These are phyloP conservation scores for Eremochloa ophiuroides DNA, from an alignment of 176 grass and related monocot genomes.

Conservation along the genomic window DNA sequence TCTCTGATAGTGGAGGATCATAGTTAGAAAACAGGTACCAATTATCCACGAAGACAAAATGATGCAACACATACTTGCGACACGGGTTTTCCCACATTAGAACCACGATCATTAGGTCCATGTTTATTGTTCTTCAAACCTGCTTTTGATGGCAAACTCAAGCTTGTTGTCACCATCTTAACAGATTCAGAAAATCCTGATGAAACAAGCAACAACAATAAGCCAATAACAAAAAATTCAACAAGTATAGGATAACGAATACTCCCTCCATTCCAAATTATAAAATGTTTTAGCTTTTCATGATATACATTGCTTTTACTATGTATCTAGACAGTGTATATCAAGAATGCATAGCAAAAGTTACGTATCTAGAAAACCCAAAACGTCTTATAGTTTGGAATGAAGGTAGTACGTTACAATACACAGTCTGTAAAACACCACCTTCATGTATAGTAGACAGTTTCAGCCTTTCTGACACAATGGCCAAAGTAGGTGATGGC, in stretches of 20 bases:
- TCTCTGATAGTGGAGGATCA: conserved; percentile 42
- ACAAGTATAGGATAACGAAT: conserved; percentile 4
- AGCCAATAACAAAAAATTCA: conserved; percentile 16
- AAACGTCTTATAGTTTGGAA: neutral
- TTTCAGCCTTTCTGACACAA: conserved; percentile 83
- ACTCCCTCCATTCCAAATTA: neutral
- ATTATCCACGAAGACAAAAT: neutral
- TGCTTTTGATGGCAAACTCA: conserved; percentile 64
- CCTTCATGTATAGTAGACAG: conserved; percentile 72
- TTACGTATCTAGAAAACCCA: neutral
- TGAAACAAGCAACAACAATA: conserved; percentile 16
- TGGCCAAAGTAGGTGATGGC: conserved; percentile 72
- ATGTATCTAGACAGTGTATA: neutral
- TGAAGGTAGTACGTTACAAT: neutral
- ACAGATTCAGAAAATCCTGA: conserved; percentile 69
- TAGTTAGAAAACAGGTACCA: conserved; percentile 7
- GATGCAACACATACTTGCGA: conserved; percentile 48
- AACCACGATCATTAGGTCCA: conserved; percentile 54
- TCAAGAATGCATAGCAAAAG: neutral
- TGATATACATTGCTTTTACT: neutral
- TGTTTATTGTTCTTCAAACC: conserved; percentile 68
- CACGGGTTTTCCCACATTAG: conserved; percentile 61
- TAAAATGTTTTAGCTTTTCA: neutral
- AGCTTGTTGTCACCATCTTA: conserved; percentile 57
- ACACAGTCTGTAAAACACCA: conserved; percentile 41